phyloP scores from a whole-genome alignment of 169 alveolate species.

The Cryptosporidium canis region DNA sequence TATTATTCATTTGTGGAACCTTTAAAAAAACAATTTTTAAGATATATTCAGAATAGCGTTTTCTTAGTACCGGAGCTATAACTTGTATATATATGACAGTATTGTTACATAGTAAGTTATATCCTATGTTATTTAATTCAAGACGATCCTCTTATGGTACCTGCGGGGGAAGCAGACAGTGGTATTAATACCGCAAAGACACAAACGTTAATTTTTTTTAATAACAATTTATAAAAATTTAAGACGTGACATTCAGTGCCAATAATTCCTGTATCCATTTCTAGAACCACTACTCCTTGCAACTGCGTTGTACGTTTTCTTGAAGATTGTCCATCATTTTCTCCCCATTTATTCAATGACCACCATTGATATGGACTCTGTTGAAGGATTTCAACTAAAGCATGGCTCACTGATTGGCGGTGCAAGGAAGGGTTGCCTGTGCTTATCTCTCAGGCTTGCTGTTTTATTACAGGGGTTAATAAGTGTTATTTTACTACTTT shows the following conservation, averaged over 20 bases:
- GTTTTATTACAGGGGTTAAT: conserved; percentile 19
- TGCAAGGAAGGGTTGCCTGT: conserved; percentile 65
- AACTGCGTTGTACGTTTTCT: not conserved
- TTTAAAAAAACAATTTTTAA: not conserved
- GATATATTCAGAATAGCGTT: not conserved
- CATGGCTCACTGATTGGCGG: conserved; percentile 72
- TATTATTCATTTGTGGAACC: not conserved
- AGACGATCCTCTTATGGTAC: not conserved
- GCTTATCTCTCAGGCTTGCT: conserved; percentile 53
- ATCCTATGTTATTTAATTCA: not conserved
- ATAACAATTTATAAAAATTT: conserved; percentile 6
- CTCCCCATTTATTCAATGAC: not conserved
- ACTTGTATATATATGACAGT: not conserved
- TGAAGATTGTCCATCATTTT: not conserved
- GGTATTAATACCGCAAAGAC: conserved; percentile 35
- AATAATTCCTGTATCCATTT: not conserved
- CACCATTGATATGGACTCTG: conserved; percentile 45
- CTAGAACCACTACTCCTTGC: not conserved
- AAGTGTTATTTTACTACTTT: not conserved
- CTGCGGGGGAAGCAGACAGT: conserved; percentile 33
- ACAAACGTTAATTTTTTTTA: conserved; percentile 15
- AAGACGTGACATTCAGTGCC: conserved; percentile 49
- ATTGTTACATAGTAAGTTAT: not conserved
- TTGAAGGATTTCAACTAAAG: conserved; percentile 58
- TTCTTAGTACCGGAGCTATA: not conserved